phyloP scores from a whole-genome alignment of 352 stramenopile species.

The Phytophthora tentaculata region DNA sequence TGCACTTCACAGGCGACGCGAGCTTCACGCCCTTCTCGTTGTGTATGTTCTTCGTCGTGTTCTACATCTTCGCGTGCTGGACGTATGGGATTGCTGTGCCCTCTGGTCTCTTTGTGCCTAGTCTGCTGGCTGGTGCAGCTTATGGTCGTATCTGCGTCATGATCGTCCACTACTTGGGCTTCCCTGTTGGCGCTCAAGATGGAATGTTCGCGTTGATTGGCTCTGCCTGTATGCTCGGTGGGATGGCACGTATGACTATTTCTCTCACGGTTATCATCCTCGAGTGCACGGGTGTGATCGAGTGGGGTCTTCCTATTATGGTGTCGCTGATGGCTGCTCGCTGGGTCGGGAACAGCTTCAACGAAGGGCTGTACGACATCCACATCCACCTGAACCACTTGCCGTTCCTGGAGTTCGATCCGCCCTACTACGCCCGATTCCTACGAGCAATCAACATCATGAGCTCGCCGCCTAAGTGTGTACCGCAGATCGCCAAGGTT shows the following conservation, averaged over 20 bases:
- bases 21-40: conserved; percentile 96
- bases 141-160: conserved; percentile 90
- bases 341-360: conserved; percentile 98
- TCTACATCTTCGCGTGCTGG: conserved; percentile 93
- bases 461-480: conserved; percentile 60
- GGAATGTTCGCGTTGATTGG: conserved; percentile 98
- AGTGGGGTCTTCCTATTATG: conserved; percentile 99
- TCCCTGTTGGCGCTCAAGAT: conserved; percentile 75
- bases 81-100: conserved; percentile 98
- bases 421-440: conserved; percentile 83
- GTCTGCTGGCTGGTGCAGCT: conserved; percentile 94
- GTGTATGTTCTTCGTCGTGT: conserved; percentile 96
- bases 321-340: conserved; percentile 96
- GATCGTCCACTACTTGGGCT: conserved; percentile 60
- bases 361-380: conserved; percentile 99
- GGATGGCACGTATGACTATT: conserved; percentile 99
- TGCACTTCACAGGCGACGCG: conserved; percentile 92
- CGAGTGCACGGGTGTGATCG: conserved; percentile 98
- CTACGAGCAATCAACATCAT: conserved; percentile 85
- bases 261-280: conserved; percentile 98
- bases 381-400: conserved; percentile 98
- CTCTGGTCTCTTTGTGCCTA: conserved; percentile 97
- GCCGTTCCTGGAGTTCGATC: conserved; percentile 97
- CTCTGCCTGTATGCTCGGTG: conserved; percentile 94
- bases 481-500: conserved; percentile 79